Conservation (phyloP, 371 early-diverging fungal genomes). For the Basidiobolus heterosporus region DNA sequence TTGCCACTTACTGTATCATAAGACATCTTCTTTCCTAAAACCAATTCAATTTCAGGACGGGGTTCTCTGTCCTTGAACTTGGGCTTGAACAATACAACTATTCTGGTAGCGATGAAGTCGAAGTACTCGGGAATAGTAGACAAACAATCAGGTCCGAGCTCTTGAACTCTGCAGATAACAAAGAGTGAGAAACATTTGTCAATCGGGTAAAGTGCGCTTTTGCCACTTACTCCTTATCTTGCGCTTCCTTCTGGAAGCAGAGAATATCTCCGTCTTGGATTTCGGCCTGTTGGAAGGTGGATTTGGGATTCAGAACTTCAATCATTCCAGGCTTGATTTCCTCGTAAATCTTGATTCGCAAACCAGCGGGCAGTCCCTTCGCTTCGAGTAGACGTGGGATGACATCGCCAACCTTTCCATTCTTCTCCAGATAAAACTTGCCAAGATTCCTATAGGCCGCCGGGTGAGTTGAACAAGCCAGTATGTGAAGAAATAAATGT, state of each 20-base stretch:
- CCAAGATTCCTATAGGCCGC: conserved; percentile 31
- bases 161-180: background rate
- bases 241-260: conserved; percentile 47
- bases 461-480: background rate
- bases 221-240: conserved; percentile 29
- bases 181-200: background rate
- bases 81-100: conserved; percentile 50
- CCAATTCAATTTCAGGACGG: conserved; percentile 22
- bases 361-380: conserved; percentile 32
- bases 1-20: conserved; percentile 30
- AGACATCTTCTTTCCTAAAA: conserved; percentile 38
- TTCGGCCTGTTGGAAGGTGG: conserved; percentile 55
- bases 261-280: conserved; percentile 86
- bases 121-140: conserved; percentile 44
- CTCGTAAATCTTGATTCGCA: conserved; percentile 50
- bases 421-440: conserved; percentile 33
- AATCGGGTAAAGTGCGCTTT: background rate
- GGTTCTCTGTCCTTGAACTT: conserved; percentile 16
- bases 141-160: background rate
- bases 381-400: conserved; percentile 31
- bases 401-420: conserved; percentile 44
- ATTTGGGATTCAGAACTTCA: conserved; percentile 41
- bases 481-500: background rate
- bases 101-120: conserved; percentile 46
- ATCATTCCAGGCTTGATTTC: conserved; percentile 87